These are phyloP conservation scores for Cryptococcus depauperatus DNA, from an alignment of 1,284 basidiomycete species.

Conservation along the genomic window DNA sequence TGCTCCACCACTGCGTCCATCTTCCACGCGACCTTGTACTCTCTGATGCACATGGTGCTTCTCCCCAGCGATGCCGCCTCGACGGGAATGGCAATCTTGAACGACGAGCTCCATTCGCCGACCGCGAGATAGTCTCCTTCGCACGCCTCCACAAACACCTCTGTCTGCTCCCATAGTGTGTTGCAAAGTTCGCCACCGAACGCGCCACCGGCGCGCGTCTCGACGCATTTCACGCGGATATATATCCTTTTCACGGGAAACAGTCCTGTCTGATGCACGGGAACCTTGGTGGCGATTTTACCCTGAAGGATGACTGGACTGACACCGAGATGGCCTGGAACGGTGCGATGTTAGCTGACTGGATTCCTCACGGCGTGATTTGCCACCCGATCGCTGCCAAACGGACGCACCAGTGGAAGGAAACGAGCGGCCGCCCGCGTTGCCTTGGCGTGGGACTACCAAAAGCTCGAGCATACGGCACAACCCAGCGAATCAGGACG, in stretches of 20 bases:
- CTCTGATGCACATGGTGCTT: constrained; percentile 24
- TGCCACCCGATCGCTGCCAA: background rate
- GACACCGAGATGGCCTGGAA: constrained; percentile 35
- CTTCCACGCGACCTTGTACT: constrained; percentile 35
- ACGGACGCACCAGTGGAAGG: constrained; percentile 23
- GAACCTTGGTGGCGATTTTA: constrained; percentile 17
- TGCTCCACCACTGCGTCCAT: constrained; percentile 34
- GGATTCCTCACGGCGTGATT: background rate
- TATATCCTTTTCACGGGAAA: constrained; percentile 19
- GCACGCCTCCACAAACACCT: constrained; percentile 20
- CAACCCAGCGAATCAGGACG: constrained; percentile 4
- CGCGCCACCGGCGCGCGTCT: constrained; percentile 16
- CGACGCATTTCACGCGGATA: constrained; percentile 25
- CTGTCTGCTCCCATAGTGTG: constrained; percentile 26
- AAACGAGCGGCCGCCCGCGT: constrained; percentile 21
- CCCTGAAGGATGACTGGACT: constrained; percentile 30
- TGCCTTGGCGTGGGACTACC: constrained; percentile 20
- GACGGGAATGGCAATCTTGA: constrained; percentile 26
- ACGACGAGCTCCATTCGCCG: constrained; percentile 25
- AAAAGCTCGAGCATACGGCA: constrained; percentile 28
- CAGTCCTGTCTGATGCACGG: constrained; percentile 16
- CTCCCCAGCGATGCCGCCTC: constrained; percentile 17
- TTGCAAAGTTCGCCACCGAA: constrained; percentile 14
- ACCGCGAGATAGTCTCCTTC: constrained; percentile 15
- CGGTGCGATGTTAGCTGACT: constrained; percentile 12